Conservation (phyloP, 1,139 yeast genomes). For the Magnusiomyces sp. region DNA sequence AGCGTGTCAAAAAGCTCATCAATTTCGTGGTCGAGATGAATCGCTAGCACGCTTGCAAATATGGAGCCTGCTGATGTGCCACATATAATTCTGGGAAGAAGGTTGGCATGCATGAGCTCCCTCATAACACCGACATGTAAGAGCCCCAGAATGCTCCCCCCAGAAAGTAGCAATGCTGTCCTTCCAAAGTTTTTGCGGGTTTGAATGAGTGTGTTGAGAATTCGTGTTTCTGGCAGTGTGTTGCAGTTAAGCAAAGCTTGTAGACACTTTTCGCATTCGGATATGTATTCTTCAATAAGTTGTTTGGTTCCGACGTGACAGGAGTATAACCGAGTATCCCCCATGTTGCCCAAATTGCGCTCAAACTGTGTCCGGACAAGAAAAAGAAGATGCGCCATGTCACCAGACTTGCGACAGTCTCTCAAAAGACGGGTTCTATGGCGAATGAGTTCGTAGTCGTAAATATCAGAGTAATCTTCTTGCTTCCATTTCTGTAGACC, state of each 20-base stretch:
- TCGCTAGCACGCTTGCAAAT: constrained; percentile 80
- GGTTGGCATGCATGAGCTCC: constrained; percentile 61
- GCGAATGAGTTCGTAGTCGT: constrained; percentile 60
- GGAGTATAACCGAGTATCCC: constrained; percentile 70
- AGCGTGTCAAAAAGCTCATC: constrained; percentile 42
- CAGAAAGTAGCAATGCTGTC: constrained; percentile 85
- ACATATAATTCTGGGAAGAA: constrained; percentile 82
- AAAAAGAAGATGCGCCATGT: constrained; percentile 56
- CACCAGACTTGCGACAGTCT: constrained; percentile 47
- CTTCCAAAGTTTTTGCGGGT: constrained; percentile 88
- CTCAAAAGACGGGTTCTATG: constrained; percentile 50
- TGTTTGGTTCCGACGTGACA: constrained; percentile 80
- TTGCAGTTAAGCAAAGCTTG: constrained; percentile 36
- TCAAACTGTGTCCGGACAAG: constrained; percentile 78
- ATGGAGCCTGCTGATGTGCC: constrained; percentile 97
- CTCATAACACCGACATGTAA: constrained; percentile 88
- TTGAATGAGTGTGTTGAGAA: constrained; percentile 73
- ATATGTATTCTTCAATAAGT: constrained; percentile 72
- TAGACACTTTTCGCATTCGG: constrained; percentile 64
- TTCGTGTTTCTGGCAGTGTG: constrained; percentile 51
- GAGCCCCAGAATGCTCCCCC: constrained; percentile 92
- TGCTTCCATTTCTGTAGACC: constrained; percentile 67
- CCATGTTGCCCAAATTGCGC: constrained; percentile 81
- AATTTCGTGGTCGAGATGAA: constrained; percentile 70
- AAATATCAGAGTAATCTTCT: constrained; percentile 50